Percentiles rank a stretch among this genome's conserved stretches.
Conservation (phyloP, 2,329 filamentous ascomycete species). For the Ophiostoma angusticollis region DNA sequence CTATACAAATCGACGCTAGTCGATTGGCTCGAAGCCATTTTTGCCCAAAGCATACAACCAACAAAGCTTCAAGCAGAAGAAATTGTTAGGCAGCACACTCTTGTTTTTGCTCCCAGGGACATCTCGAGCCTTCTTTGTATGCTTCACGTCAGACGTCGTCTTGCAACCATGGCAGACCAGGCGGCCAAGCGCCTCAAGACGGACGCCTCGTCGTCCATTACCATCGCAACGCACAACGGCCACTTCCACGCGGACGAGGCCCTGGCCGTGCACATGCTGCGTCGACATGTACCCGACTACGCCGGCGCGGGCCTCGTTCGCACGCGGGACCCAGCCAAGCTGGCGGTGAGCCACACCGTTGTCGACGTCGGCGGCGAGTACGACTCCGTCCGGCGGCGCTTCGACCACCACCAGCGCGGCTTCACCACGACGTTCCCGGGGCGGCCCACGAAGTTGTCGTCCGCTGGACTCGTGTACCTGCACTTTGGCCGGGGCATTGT, state of each 20-base stretch:
- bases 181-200: conserved; percentile 78
- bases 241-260: conserved; percentile 99
- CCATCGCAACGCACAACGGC: conserved; percentile 91
- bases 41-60: neutral
- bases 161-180: conserved; percentile 46
- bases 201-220: conserved; percentile 33
- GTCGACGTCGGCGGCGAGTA: conserved; percentile 98
- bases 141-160: conserved; percentile 23
- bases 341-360: conserved; percentile 80
- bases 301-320: conserved; percentile 60
- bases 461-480: conserved; percentile 87
- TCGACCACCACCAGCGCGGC: conserved; percentile 93
- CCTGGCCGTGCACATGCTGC: conserved; percentile 90
- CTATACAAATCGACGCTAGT: neutral
- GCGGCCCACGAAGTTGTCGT: conserved; percentile 78
- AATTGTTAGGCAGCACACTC: neutral
- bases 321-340: conserved; percentile 68
- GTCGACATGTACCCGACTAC: conserved; percentile 68
- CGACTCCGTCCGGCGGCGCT: conserved; percentile 61
- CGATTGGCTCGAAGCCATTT: neutral
- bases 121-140: conserved; percentile 19
- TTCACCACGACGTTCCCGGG: conserved; percentile 78
- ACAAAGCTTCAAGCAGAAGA: neutral
- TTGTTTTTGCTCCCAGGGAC: neutral
- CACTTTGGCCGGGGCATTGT: conserved; percentile 86